phyloP scores from a whole-genome alignment of 139 green algal genomes.

The Gonium pectorale region DNA sequence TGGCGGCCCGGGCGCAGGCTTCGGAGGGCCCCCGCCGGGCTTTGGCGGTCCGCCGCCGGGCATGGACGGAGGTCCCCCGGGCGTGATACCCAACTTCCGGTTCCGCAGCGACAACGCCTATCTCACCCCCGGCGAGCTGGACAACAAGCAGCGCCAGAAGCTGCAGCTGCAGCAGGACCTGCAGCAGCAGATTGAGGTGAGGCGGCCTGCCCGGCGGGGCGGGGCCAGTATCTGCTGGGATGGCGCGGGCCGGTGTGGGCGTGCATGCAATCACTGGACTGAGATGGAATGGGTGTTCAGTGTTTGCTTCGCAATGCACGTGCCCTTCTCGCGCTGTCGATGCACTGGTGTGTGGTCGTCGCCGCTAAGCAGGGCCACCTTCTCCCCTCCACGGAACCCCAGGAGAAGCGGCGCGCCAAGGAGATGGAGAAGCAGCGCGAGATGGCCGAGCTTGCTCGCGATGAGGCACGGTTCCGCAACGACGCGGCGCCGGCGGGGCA shows the following conservation, averaged over 20 bases:
- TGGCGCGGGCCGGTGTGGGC: too few species aligned
- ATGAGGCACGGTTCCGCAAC: slow-evolving; percentile 35
- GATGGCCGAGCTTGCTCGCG: slow-evolving; percentile 30
- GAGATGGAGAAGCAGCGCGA: slow-evolving; percentile 44
- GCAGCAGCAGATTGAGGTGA: slow-evolving; percentile 46
- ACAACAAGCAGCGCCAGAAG: slow-evolving; percentile 50
- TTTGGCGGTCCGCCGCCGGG: slow-evolving; percentile 6
- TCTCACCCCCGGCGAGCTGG: slow-evolving; percentile 46
- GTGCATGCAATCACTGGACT: too few species aligned
- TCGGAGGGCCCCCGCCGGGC: background rate
- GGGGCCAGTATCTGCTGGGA: too few species aligned
- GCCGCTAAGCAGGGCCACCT: too few species aligned
- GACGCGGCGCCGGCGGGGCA: slow-evolving; percentile 2
- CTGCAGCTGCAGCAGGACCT: slow-evolving; percentile 57
- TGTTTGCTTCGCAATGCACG: too few species aligned
- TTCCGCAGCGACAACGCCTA: slow-evolving; percentile 54
- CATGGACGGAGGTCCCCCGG: background rate
- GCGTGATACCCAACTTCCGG: slow-evolving; percentile 39
- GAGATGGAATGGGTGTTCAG: too few species aligned
- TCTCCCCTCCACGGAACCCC: background rate
- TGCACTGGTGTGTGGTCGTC: too few species aligned
- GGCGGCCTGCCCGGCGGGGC: background rate
- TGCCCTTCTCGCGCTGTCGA: too few species aligned
- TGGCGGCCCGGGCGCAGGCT: too few species aligned
- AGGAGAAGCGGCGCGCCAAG: slow-evolving; percentile 55